Evolutionary conservation across 768 basidiomycete species (phyloP), one percentile per base, ranked within the genome.

Genomic region (Trametes cinnabarina): DNA sequence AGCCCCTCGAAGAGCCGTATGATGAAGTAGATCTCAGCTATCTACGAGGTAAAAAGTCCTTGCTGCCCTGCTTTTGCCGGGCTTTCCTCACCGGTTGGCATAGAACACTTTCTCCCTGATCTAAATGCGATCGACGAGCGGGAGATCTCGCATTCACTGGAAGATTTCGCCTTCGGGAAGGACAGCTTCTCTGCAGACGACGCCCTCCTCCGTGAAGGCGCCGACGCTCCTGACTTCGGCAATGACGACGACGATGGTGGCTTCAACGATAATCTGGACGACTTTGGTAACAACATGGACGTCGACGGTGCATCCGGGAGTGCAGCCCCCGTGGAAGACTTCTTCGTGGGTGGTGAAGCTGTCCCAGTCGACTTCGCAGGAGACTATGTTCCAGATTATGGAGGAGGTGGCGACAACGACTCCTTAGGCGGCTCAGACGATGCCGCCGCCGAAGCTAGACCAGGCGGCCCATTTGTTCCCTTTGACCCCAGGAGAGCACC

Each of bases 401-500:
- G 73, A 47, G 73, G 79, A 8, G 76, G 74, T 48, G 80, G 75
- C 2, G 83, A 82, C 19, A 78, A 77, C 25, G 79, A 72, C 12
- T 74, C 74, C 20, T 71, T 74, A 9, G 77, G 69, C 6, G 78
- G 76, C 32, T 73, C 71, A 25, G 77, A 67, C 20, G 79, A 76
- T 25, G 72, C 67, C 30, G 74, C 72, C 5, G 68, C 64, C 30
- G 66, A 70, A 3, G 25, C 48, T 3, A 42, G 49, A 14, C 55
- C 39, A 9, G 72, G 75, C 2, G 87, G 82, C 3, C 74, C 75
- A 6, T 83, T 84, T 57, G 82, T 86, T 12, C 85, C 90, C 1
- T 99, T 96, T 68, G 94, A 98, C 71, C 94, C 94, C 8, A 79
- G 90, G 35, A 78, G 79, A n/a, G 78, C 80, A 42, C 87, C 88